Conservation (phyloP, 2,329 filamentous ascomycete genomes). For the Fusarium gaditjirri region DNA sequence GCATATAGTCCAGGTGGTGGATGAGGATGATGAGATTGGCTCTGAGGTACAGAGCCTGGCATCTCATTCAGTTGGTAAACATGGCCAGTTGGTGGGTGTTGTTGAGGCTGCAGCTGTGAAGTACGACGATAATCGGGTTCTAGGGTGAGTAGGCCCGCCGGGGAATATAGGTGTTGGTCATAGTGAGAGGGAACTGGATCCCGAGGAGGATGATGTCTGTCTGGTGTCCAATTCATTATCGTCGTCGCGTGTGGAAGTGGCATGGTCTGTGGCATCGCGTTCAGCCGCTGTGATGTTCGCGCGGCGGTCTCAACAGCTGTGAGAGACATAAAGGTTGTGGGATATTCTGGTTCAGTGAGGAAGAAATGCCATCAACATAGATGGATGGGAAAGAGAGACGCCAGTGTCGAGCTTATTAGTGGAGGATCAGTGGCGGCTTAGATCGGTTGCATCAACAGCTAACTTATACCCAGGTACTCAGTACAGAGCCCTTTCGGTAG, state of each 20-base stretch:
- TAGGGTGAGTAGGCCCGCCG: slow-evolving; percentile 39
- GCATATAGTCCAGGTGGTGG: slow-evolving; percentile 16
- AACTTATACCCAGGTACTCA: slow-evolving; percentile 39
- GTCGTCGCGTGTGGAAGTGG: slow-evolving; percentile 36
- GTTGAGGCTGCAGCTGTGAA: slow-evolving; percentile 22
- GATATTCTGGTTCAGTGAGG: slow-evolving; percentile 15
- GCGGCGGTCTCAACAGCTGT: slow-evolving; percentile 31
- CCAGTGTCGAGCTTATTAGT: slow-evolving; percentile 26
- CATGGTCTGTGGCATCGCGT: slow-evolving; percentile 41
- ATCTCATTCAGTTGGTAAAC: slow-evolving; percentile 27
- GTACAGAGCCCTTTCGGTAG: slow-evolving; percentile 11
- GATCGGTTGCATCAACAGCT: slow-evolving; percentile 41
- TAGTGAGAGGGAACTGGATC: slow-evolving; percentile 43
- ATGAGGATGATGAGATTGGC: slow-evolving; percentile 29
- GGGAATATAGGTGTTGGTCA: slow-evolving; percentile 42
- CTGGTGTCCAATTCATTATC: slow-evolving; percentile 31
- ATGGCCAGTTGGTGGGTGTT: slow-evolving; percentile 12
- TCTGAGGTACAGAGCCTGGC: slow-evolving; percentile 24
- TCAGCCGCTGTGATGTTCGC: slow-evolving; percentile 23
- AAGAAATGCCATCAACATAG: slow-evolving; percentile 22
- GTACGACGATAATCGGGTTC: slow-evolving; percentile 21
- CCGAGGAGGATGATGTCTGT: slow-evolving; percentile 30
- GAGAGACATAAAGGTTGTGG: slow-evolving; percentile 36
- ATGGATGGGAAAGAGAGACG: slow-evolving; percentile 23
- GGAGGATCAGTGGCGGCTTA: slow-evolving; percentile 31